Percentiles rank a stretch among this genome's conserved stretches.
phyloP scores from a whole-genome alignment of 768 basidiomycete species.

The Phanerodontia chrysosporium region DNA sequence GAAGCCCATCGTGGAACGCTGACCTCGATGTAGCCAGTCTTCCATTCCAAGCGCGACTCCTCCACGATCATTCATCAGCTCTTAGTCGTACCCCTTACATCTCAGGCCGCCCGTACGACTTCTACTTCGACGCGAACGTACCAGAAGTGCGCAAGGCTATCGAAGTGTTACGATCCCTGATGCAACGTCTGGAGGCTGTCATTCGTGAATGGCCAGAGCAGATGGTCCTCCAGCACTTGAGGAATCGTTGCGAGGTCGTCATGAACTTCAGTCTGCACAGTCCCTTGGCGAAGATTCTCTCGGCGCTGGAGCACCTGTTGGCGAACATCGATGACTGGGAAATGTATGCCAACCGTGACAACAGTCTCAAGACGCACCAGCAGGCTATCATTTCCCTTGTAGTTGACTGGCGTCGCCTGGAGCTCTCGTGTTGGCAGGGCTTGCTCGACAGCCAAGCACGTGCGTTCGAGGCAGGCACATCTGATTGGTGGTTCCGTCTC shows the following conservation, averaged over 20 bases:
- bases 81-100: slow-evolving; percentile 23
- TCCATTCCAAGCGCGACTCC: slow-evolving; percentile 46
- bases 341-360: slow-evolving; percentile 88
- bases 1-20: slow-evolving; percentile 10
- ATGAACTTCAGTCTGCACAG: slow-evolving; percentile 57
- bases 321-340: slow-evolving; percentile 95
- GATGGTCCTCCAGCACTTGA: slow-evolving; percentile 88
- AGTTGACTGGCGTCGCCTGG: slow-evolving; percentile 86
- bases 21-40: slow-evolving; percentile 47
- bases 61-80: slow-evolving; percentile 37
- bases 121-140: slow-evolving; percentile 79
- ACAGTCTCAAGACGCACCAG: slow-evolving; percentile 67
- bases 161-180: slow-evolving; percentile 46
- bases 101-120: slow-evolving; percentile 47
- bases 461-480: slow-evolving; percentile 38
- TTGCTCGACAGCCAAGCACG: slow-evolving; percentile 70
- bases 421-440: slow-evolving; percentile 82
- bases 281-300: slow-evolving; percentile 78
- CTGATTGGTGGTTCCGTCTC: slow-evolving; percentile 88
- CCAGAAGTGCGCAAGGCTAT: slow-evolving; percentile 63
- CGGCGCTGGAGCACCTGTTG: slow-evolving; percentile 80
- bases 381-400: slow-evolving; percentile 66
- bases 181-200: slow-evolving; percentile 48
- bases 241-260: slow-evolving; percentile 63
- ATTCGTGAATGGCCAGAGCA: slow-evolving; percentile 93